phyloP scores from a whole-genome alignment of 495 filamentous ascomycete genomes.

The Terfezia claveryi region DNA sequence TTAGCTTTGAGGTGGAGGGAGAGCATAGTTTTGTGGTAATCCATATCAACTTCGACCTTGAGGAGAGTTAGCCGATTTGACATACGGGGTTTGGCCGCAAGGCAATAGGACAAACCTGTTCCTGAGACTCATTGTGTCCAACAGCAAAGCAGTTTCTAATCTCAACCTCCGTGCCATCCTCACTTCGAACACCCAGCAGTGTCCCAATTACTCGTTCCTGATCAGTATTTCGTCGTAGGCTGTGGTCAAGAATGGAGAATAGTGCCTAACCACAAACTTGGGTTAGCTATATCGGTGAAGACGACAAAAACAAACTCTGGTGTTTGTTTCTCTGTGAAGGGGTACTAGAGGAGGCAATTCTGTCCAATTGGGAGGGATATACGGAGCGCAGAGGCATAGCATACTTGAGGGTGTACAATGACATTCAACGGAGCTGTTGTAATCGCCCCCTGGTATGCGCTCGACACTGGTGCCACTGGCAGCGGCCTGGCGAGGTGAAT shows the following conservation, averaged over 20 bases:
- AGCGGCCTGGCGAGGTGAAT: slow-evolving; percentile 85
- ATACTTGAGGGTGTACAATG: slow-evolving; percentile 84
- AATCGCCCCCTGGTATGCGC: slow-evolving; percentile 15
- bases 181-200: slow-evolving; percentile 69
- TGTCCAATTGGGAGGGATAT: neutral
- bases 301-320: too few species aligned
- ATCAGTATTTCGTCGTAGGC: slow-evolving; percentile 66
- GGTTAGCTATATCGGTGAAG: too few species aligned
- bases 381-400: slow-evolving; percentile 6
- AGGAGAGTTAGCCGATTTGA: neutral
- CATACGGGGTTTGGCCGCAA: neutral
- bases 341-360: neutral
- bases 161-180: slow-evolving; percentile 90
- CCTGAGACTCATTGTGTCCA: slow-evolving; percentile 89
- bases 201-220: slow-evolving; percentile 93
- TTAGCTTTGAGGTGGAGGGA: slow-evolving; percentile 79
- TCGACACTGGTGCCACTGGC: slow-evolving; percentile 54
- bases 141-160: slow-evolving; percentile 92
- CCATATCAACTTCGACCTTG: slow-evolving; percentile 88
- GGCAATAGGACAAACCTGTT: slow-evolving; percentile 32
- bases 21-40: slow-evolving; percentile 98
- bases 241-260: slow-evolving; percentile 94
- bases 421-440: slow-evolving; percentile 79
- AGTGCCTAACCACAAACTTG: slow-evolving; percentile 38
- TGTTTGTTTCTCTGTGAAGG: too few species aligned